Evolutionary conservation across 495 filamentous ascomycete genomes (phyloP).

Genomic region (Aspergillus conjunctus): DNA sequence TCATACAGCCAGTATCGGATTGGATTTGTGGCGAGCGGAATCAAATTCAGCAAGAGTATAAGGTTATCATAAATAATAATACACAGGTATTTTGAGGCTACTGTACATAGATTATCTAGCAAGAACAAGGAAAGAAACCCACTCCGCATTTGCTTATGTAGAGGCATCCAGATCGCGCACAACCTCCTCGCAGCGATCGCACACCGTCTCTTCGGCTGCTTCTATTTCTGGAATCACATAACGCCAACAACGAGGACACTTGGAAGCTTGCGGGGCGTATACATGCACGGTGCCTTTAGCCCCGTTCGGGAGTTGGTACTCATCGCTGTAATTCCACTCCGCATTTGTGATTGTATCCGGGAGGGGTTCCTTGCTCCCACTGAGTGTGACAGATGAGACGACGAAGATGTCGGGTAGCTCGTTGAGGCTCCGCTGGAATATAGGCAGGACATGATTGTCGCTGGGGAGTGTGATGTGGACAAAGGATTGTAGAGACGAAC

Average conservation of each 20-base stretch:
- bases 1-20: neutral
- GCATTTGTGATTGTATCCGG: constrained; percentile 31
- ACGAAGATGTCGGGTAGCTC: constrained; percentile 78
- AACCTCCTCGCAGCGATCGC: constrained; percentile 72
- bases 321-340: constrained; percentile 57
- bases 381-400: constrained; percentile 66
- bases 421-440: constrained; percentile 56
- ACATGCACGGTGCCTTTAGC: constrained; percentile 58
- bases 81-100: constrained; percentile 8
- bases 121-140: constrained; percentile 2
- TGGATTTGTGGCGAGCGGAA: neutral
- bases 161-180: constrained; percentile 46
- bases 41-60: constrained; percentile 3
- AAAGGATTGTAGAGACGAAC: constrained; percentile 71
- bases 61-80: constrained; percentile 8
- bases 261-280: constrained; percentile 63
- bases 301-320: constrained; percentile 53
- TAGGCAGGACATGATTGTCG: constrained; percentile 15
- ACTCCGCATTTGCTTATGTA: constrained; percentile 7
- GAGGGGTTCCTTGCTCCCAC: constrained; percentile 32
- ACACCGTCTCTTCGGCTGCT: constrained; percentile 61
- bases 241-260: constrained; percentile 89
- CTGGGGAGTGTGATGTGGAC: constrained; percentile 54
- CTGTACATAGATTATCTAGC: constrained; percentile 11
- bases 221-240: constrained; percentile 57